Evolutionary conservation across 179 eudicot genomes (phyloP).

Genomic region (Heliamphora pulchella): DNA sequence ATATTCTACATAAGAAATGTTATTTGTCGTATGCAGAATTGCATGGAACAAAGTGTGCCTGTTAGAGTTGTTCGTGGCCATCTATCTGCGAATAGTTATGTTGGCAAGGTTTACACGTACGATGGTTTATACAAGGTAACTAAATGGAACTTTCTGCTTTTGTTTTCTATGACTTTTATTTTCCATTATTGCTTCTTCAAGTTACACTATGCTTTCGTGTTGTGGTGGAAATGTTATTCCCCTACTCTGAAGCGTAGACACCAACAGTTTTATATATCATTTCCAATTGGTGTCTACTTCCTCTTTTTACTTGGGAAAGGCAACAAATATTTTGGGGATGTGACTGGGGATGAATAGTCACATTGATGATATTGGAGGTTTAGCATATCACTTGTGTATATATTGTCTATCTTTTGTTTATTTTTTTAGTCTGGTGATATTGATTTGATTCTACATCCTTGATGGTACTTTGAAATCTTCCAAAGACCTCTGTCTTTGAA

Average conservation of each 20-base stretch:
- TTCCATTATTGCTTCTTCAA: neutral
- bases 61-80: constrained; percentile 84
- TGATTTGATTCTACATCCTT: constrained; percentile 3
- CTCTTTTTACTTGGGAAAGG: too few relatives aligned
- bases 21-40: constrained; percentile 36
- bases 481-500: neutral
- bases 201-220: too few relatives aligned
- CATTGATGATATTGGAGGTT: neutral
- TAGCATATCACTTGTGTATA: neutral
- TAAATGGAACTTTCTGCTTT: neutral
- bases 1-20: neutral
- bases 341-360: neutral
- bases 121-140: constrained; percentile 88
- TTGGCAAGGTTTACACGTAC: constrained; percentile 85
- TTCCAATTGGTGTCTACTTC: too few relatives aligned
- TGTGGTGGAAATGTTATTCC: too few relatives aligned
- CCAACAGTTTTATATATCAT: neutral
- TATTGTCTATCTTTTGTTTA: neutral
- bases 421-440: neutral
- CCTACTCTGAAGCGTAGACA: neutral
- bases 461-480: neutral
- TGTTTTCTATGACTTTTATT: neutral
- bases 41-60: constrained; percentile 49
- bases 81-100: constrained; percentile 57
- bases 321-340: too few relatives aligned